These are phyloP conservation scores for Silene noctiflora DNA, from an alignment of 179 eudicot genomes.

Conservation along the genomic window DNA sequence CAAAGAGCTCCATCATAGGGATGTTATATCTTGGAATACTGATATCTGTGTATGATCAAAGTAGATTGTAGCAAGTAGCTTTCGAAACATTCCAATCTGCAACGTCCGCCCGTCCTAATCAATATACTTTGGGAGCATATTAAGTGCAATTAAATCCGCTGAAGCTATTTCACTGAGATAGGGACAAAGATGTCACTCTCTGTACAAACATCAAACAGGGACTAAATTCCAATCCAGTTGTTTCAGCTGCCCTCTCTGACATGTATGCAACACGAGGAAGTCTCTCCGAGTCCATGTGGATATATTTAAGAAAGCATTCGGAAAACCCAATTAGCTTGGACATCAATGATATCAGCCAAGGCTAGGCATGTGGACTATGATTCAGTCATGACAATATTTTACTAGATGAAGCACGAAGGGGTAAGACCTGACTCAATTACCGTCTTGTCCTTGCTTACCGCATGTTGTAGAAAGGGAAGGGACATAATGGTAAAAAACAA, in stretches of 20 bases:
- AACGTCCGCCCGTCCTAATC: constrained; percentile 42
- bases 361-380: constrained; percentile 82
- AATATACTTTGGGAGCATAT: constrained; percentile 76
- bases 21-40: constrained; percentile 79
- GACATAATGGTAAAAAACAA: constrained; percentile 51
- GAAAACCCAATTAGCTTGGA: constrained; percentile 76
- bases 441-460: constrained; percentile 70
- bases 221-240: constrained; percentile 48
- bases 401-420: constrained; percentile 51
- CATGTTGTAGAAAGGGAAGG: constrained; percentile 82
- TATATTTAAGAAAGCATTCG: constrained; percentile 54
- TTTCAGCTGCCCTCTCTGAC: constrained; percentile 72
- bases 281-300: constrained; percentile 53
- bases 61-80: constrained; percentile 60
- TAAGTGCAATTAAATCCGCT: constrained; percentile 69
- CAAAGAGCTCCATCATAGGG: constrained; percentile 49
- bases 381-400: constrained; percentile 57
- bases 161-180: constrained; percentile 64
- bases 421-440: constrained; percentile 69
- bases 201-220: constrained; percentile 48
- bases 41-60: constrained; percentile 70
- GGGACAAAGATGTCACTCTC: constrained; percentile 68
- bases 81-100: constrained; percentile 47
- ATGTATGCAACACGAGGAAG: constrained; percentile 94
- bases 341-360: constrained; percentile 81